Evolutionary conservation across 192 early-diverging fungal species (phyloP).

Genomic region (Chytriomyces sp.): DNA sequence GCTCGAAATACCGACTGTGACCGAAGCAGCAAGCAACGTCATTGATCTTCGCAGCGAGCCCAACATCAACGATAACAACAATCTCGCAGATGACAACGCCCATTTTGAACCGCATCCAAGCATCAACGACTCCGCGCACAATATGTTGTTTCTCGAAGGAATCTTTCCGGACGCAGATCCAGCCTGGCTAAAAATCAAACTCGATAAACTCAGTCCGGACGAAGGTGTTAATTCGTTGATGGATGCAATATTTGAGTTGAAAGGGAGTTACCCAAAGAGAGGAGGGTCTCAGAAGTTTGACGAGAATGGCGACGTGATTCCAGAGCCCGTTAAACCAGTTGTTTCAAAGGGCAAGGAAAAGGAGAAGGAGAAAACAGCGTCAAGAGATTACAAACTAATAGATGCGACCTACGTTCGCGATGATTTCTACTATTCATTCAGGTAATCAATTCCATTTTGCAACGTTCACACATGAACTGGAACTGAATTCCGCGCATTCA

Average conservation of each 20-base stretch:
- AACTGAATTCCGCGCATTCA: neutral
- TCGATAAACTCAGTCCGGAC: neutral
- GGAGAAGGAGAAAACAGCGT: neutral
- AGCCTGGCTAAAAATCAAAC: slow-evolving; percentile 10
- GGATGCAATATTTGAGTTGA: slow-evolving; percentile 13
- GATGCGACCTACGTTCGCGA: slow-evolving; percentile 8
- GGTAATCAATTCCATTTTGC: neutral
- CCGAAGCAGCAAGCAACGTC: neutral
- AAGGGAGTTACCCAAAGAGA: slow-evolving; percentile 25
- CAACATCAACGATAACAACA: neutral
- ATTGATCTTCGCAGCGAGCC: neutral
- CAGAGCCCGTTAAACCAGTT: neutral
- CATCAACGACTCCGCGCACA: neutral
- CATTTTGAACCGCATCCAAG: neutral
- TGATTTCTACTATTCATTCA: neutral
- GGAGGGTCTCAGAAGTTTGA: neutral
- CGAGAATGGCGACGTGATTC: neutral
- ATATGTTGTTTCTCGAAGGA: neutral
- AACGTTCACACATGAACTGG: neutral
- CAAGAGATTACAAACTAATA: slow-evolving; percentile 6
- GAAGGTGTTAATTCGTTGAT: neutral
- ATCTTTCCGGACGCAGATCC: slow-evolving; percentile 28
- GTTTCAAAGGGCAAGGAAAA: neutral
- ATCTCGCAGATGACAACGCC: neutral
- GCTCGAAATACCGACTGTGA: neutral